Conservation (phyloP, 169 alveolate species). For the Nephromyces sp. region DNA sequence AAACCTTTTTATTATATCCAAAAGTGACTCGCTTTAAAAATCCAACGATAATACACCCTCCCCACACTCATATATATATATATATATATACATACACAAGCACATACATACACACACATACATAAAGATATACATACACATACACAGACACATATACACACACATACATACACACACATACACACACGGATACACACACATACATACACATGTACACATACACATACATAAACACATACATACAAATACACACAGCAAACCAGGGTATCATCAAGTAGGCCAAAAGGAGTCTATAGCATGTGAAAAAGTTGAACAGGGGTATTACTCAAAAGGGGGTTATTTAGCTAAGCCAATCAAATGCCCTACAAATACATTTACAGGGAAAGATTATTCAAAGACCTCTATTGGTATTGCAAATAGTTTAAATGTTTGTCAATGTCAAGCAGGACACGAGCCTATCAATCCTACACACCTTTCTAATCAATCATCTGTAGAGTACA, state of each 20-base stretch:
- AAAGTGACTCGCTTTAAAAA: not conserved
- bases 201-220: not conserved
- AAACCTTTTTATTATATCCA: not conserved
- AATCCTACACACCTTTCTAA: not conserved
- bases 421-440: conserved; percentile 16
- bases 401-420: not conserved
- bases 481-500: not conserved
- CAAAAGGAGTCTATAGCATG: conserved; percentile 7
- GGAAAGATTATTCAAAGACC: not conserved
- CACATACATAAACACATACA: too few relatives aligned
- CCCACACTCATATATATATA: not conserved
- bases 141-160: not conserved
- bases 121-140: not conserved
- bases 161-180: not conserved
- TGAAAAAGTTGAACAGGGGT: conserved; percentile 16
- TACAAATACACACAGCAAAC: conserved; percentile 16
- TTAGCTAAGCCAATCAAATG: conserved; percentile 8
- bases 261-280: conserved; percentile 24
- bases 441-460: conserved; percentile 18
- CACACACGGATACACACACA: not conserved
- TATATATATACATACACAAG: too few relatives aligned
- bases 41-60: not conserved
- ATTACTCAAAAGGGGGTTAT: conserved; percentile 18
- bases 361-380: conserved; percentile 22
- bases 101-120: too few relatives aligned